Evolutionary conservation across 164 flowering plant species (phyloP), one percentile per base, ranked within the genome.

Genomic region (Amborella trichopoda): DNA sequence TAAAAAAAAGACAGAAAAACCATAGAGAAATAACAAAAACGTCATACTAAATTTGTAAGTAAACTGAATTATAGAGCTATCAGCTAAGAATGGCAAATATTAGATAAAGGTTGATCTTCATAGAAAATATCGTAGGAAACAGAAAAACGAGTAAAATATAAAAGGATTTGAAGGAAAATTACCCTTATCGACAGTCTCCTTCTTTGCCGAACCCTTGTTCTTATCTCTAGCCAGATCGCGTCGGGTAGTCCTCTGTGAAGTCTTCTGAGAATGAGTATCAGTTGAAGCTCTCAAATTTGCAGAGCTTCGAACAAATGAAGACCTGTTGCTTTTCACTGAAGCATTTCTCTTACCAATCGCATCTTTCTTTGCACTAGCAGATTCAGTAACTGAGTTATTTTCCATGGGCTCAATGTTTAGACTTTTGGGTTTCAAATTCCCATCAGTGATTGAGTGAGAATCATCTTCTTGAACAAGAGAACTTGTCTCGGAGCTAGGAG

Each of bases 391-490:
- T 20, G 54, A 33, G 48, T 71, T 76, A 48, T 66, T 24, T 48
- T 78, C 53, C 68, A 37, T n/a, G n/a, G 40, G n/a, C 8, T n/a
- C n/a, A n/a, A n/a, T n/a, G n/a, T n/a, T n/a, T n/a, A n/a, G n/a
- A n/a, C n/a, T n/a, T n/a, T 69, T 83, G 26, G 82, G 84, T 56
- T 71, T 80, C 45, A 76, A 64, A 32, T 72, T 75, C 65, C 70
- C 48, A 17, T 62, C 49, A 19, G 53, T 70, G 11, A 50, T 32
- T 20, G 69, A 60, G 61, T 78, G 66, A 12, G 36, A 64, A 23
- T 64, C 75, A 33, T 75, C 88, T 60, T 81, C 83, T 54, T 78
- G 70, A 2, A 64, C 74, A 16, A 66, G 79, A 30, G 88, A 71
- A 57, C 49, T 45, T 28, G 72, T 67, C 49, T 70, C 83, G 21